phyloP scores from a whole-genome alignment of 352 stramenopile species.

The Phytophthora citrophthora region DNA sequence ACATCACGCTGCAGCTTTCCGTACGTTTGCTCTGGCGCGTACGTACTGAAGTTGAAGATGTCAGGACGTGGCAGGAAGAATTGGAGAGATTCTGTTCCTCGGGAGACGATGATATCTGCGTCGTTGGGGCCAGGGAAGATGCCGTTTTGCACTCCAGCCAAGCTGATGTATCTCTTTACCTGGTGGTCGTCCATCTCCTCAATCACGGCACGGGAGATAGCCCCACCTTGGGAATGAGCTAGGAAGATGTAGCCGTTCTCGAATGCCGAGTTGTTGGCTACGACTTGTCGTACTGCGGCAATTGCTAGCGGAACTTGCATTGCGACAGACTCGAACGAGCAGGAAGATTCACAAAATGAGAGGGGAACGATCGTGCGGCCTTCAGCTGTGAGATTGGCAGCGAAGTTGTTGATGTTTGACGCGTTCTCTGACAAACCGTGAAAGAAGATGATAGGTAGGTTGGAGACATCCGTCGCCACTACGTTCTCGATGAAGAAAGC shows the following conservation, averaged over 20 bases:
- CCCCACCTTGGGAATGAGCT: conserved; percentile 42
- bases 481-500: too few species aligned
- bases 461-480: not conserved
- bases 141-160: conserved; percentile 30
- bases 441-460: conserved; percentile 41
- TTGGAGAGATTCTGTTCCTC: not conserved
- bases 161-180: conserved; percentile 41
- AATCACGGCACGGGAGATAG: conserved; percentile 44
- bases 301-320: conserved; percentile 40
- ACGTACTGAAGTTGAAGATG: conserved; percentile 18
- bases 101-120: conserved; percentile 1
- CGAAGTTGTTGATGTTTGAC: not conserved
- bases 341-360: conserved; percentile 33
- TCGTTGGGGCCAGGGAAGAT: not conserved
- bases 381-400: conserved; percentile 8
- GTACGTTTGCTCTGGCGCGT: conserved; percentile 4
- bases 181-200: conserved; percentile 61
- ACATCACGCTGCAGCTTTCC: conserved; percentile 20
- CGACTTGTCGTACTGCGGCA: conserved; percentile 27
- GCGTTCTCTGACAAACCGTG: conserved; percentile 23
- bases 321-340: conserved; percentile 29
- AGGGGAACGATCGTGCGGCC: conserved; percentile 15
- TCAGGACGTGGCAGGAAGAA: not conserved
- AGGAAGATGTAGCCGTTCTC: conserved; percentile 30
- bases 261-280: conserved; percentile 13